Evolutionary conservation across 768 basidiomycete species (phyloP).

Genomic region (Macrocybe gigantea): DNA sequence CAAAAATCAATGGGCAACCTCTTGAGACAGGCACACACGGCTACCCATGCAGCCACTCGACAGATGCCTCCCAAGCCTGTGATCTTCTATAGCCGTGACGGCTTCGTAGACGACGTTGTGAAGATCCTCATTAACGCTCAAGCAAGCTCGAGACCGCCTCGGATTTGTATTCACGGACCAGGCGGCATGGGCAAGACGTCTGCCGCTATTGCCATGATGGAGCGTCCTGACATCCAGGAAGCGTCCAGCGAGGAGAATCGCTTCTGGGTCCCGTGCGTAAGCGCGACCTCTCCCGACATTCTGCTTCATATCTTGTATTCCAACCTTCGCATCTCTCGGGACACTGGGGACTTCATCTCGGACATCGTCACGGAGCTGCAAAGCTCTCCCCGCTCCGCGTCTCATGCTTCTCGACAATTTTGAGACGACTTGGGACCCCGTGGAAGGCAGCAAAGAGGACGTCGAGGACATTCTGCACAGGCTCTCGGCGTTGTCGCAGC

Average conservation of each 20-base stretch:
- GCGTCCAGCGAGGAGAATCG: not conserved
- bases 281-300: not conserved
- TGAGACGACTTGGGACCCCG: not conserved
- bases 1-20: not conserved
- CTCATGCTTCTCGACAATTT: constrained; percentile 2
- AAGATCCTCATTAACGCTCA: not conserved
- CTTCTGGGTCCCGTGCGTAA: not conserved
- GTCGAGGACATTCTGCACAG: not conserved
- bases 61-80: not conserved
- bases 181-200: constrained; percentile 67
- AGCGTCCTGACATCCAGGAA: not conserved
- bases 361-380: not conserved
- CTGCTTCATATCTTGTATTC: not conserved
- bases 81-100: not conserved
- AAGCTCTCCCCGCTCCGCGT: not conserved
- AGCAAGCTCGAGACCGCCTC: constrained; percentile 29
- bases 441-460: not conserved
- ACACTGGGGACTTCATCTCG: not conserved
- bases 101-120: not conserved
- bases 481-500: not conserved
- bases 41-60: not conserved
- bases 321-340: not conserved
- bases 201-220: constrained; percentile 1
- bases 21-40: not conserved
- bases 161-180: constrained; percentile 75